These are phyloP conservation scores for Arabidopsis lyrata DNA, from an alignment of 441 rosid species.

Conservation along the genomic window DNA sequence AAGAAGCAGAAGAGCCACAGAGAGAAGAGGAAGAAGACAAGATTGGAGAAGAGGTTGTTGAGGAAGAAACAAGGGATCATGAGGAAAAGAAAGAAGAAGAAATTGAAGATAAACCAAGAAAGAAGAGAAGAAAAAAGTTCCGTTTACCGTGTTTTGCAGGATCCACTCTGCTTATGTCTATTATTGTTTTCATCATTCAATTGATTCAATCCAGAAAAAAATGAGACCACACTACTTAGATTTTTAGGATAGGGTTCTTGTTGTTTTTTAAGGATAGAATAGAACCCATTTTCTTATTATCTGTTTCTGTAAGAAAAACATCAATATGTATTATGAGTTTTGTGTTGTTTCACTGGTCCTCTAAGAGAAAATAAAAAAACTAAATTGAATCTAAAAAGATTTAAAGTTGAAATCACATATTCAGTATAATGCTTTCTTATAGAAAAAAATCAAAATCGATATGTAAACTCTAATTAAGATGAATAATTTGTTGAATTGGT, in stretches of 20 bases:
- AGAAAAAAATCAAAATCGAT: not conserved
- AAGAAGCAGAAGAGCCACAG: not conserved
- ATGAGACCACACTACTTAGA: constrained; percentile 19
- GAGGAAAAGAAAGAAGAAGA: constrained; percentile 27
- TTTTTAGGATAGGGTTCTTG: constrained; percentile 3
- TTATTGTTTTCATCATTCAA: constrained; percentile 61
- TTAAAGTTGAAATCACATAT: not conserved
- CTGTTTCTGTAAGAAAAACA: not conserved
- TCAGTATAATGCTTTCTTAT: not conserved
- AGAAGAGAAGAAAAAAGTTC: constrained; percentile 38
- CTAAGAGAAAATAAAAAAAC: not conserved
- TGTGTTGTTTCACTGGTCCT: constrained; percentile 25
- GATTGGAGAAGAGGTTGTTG: constrained; percentile 28
- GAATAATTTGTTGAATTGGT: constrained; percentile 6
- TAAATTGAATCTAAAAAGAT: not conserved
- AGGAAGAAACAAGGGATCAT: constrained; percentile 34
- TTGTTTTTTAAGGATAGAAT: not conserved
- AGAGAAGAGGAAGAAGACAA: constrained; percentile 34
- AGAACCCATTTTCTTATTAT: not conserved
- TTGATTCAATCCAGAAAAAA: constrained; percentile 61
- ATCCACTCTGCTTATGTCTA: constrained; percentile 65
- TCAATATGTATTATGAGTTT: constrained; percentile 14
- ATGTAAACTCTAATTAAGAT: not conserved
- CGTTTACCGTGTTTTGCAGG: constrained; percentile 61
- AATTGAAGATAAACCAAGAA: constrained; percentile 28